Evolutionary conservation across 2,329 filamentous ascomycete species (phyloP), one percentile per base, ranked within the genome.

Genomic region (Ceratocystis eucalypticola): DNA sequence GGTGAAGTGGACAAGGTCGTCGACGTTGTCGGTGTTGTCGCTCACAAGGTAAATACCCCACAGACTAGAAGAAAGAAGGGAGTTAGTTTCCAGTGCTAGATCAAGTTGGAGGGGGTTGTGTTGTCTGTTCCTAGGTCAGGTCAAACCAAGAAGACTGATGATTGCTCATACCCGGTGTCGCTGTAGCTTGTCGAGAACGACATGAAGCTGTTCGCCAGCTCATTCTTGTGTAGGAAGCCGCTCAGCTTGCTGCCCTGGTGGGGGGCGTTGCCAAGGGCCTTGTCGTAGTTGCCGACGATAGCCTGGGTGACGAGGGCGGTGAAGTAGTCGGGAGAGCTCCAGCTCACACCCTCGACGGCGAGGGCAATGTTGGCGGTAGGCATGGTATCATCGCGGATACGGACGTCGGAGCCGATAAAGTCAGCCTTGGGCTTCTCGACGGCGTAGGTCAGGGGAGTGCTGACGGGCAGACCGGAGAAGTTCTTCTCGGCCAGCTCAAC

Each of bases 131-230:
- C 48, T n/a, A 22, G 48, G n/a, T 12, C 48, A n/a, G 48, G 22
- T 12, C 10, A n/a, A 53, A 53, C 12, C 10, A 22, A 53, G 48
- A 12, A 25, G 48, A 25, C 30, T 33, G 30, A 8, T 8, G n/a
- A 22, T 53, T 25, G n/a, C 44, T 76, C 87, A 78, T 85, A 96
- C 91, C 92, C 94, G 76, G 94, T 99, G 78, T 99, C 94, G 75
- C 92, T 97, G 82, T 99, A 99, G 83, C 91, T 96, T 71, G 94
- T 99, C 71, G 92, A 96, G 82, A 99, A 99, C 82, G 90, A 96
- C 95, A 99, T 99, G 84, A 96, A 99, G 85, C 92, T 96, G 83
- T 96, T 99, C 78, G 94, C 94, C 69, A 99, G 85, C 77, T 92
- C 88, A 80, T 97, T 86, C 80, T 96, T 87, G 83, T 95, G 89